Evolutionary conservation across 208 protist species (phyloP).

Genomic region (Balamuthia mandrillaris): DNA sequence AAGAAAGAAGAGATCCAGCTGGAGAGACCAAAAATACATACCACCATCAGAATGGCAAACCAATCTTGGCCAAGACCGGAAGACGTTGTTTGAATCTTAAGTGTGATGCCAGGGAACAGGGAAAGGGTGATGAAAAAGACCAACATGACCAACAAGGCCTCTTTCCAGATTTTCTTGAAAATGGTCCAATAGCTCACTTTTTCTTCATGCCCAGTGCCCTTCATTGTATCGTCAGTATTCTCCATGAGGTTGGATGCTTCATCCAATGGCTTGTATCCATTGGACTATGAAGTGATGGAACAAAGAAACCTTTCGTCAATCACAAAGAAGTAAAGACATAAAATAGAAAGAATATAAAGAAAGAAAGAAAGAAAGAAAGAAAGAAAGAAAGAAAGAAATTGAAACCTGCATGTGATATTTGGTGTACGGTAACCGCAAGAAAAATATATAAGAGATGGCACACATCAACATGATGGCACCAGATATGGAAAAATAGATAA

Average conservation of each 20-base stretch:
- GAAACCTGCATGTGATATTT: constrained; percentile 34
- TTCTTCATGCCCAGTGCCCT: neutral
- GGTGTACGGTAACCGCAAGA: constrained; percentile 40
- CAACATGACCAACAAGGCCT: constrained; percentile 52
- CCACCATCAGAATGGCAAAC: constrained; percentile 35
- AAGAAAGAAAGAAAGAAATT: too few species aligned
- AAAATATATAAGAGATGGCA: constrained; percentile 25
- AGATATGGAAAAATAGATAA: constrained; percentile 45
- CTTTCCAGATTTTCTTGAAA: constrained; percentile 32
- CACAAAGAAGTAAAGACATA: too few species aligned
- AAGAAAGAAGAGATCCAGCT: neutral
- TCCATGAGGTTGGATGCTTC: too few species aligned
- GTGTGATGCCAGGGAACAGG: constrained; percentile 46
- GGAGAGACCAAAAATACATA: neutral
- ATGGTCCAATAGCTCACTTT: neutral
- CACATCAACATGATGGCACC: constrained; percentile 34
- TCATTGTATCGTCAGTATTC: too few species aligned
- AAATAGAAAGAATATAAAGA: too few species aligned
- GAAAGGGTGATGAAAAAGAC: constrained; percentile 56
- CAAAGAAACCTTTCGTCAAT: too few species aligned
- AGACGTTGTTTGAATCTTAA: neutral
- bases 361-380: too few species aligned
- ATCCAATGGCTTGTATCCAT: too few species aligned
- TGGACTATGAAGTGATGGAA: too few species aligned
- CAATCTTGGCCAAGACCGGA: neutral